Evolutionary conservation across 345 rosid species (phyloP), one percentile per base, ranked within the genome.

Genomic region (Jatropha curcas): DNA sequence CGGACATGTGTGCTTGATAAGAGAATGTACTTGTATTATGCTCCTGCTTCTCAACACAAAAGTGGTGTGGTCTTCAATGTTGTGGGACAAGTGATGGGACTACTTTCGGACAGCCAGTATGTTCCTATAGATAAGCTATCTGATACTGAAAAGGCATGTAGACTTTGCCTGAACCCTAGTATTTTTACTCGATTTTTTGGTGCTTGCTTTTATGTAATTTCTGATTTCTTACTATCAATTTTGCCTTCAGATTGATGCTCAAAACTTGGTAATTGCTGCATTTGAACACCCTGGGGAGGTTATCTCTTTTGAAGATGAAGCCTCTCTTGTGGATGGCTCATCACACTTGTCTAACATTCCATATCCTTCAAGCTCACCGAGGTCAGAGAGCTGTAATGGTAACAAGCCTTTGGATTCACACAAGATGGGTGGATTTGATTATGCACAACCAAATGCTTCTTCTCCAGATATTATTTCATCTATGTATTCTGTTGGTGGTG

Each of bases 11-110:
- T 81, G 48, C 82, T 95, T 57, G 97, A 95, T 80, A 88, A 82
- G 77, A 89, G 85, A 69, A 75, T 87, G 25, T 83, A 82, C 76
- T 76, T 88, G 68, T 90, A 91, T 82, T 85, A 78, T 60, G 85
- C 89, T 72, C 83, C 84, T 58, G 84, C 80, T 74, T 76, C 83
- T 68, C 90, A 81, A 68, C 86, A 80, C 77, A 87, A 92, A 87
- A 83, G 84, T 1, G 90, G 94, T 45, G 99, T 92, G n/a, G 88
- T 90, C 79, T 95, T 95, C 80, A 95, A 95, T 77, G 83, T 89
- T 45, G 94, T 92, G 73, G 99, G 96, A 71, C 96, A 91, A 86
- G 88, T 95, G 60, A 73, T 84, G 72, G 99, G 98, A 74, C 61
- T 89, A 58, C 86, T 91, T 50, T 86, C 89, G 14, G 97, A 91